A percentile compares a stretch with the other conserved stretches of the same genome.
Evolutionary conservation across 768 basidiomycete species (phyloP).

Genomic region (Rubroboletus satanas): DNA sequence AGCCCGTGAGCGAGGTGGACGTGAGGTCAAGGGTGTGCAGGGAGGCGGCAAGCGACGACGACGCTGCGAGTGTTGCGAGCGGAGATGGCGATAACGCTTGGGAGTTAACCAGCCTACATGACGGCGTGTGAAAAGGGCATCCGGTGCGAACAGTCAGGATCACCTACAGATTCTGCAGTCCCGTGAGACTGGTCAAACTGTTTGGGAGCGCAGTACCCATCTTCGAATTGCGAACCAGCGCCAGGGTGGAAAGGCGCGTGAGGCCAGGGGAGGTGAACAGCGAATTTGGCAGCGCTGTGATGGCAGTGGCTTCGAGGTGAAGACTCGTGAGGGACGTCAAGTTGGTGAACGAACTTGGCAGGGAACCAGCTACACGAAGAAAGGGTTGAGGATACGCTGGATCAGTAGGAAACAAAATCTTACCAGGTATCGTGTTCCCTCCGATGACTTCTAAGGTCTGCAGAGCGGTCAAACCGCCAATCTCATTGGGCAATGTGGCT

Average conservation of each 20-base stretch:
- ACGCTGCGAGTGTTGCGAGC: constrained; percentile 30
- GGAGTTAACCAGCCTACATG: constrained; percentile 34
- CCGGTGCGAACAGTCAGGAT: neutral
- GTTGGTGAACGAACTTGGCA: constrained; percentile 38
- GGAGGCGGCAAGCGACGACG: constrained; percentile 31
- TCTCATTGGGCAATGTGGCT: constrained; percentile 38
- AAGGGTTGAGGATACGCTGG: neutral
- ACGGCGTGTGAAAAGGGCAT: neutral
- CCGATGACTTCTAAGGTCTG: constrained; percentile 40
- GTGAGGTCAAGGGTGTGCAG: constrained; percentile 39
- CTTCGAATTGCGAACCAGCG: constrained; percentile 38
- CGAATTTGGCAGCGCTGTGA: constrained; percentile 33
- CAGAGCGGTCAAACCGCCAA: constrained; percentile 39
- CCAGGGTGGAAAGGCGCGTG: constrained; percentile 33
- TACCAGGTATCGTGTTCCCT: constrained; percentile 41
- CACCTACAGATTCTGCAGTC: constrained; percentile 40
- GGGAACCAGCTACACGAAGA: constrained; percentile 35
- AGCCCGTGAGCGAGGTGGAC: constrained; percentile 37
- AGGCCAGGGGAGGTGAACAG: constrained; percentile 33
- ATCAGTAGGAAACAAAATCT: constrained; percentile 7
- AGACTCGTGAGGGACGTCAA: constrained; percentile 38
- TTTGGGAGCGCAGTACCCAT: constrained; percentile 39
- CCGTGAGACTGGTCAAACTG: constrained; percentile 29
- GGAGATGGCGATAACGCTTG: constrained; percentile 33
- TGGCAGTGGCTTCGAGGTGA: constrained; percentile 39